phyloP scores from a whole-genome alignment of 495 filamentous ascomycete genomes.

The Hyaloscypha variabilis region DNA sequence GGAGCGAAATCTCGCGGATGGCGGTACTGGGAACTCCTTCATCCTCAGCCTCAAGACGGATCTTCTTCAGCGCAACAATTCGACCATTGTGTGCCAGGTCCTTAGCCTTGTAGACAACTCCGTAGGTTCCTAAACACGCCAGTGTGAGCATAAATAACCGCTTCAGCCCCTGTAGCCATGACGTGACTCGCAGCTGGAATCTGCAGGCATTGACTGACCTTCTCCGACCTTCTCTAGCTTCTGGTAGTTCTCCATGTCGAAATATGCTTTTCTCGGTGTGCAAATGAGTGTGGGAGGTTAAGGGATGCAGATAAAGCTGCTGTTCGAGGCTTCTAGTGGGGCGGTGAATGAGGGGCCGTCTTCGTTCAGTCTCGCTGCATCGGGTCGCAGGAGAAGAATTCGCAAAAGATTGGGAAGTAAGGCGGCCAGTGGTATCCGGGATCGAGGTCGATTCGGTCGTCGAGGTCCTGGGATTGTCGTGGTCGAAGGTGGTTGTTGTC shows the following conservation, averaged over 20 bases:
- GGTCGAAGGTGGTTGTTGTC: conserved; percentile 25
- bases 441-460: conserved; percentile 18
- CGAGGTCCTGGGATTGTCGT: conserved; percentile 18
- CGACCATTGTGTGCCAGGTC: conserved; percentile 76
- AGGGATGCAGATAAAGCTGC: conserved; percentile 27
- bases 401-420: conserved; percentile 1
- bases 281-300: conserved; percentile 34
- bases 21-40: conserved; percentile 96
- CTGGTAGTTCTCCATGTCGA: conserved; percentile 95
- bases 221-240: conserved; percentile 99
- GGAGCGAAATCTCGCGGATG: conserved; percentile 92
- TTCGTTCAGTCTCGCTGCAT: conserved; percentile 24
- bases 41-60: conserved; percentile 95
- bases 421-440: conserved; percentile 5
- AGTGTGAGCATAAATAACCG: conserved; percentile 12
- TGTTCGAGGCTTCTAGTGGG: conserved; percentile 25
- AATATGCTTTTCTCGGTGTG: conserved; percentile 16
- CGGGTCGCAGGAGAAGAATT: conserved; percentile 14
- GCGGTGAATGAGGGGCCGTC: conserved; percentile 34
- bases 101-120: conserved; percentile 90
- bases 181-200: not conserved
- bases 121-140: conserved; percentile 72
- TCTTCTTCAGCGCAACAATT: conserved; percentile 97
- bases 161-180: not conserved
- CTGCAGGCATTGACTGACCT: conserved; percentile 56